These are phyloP conservation scores for Cercospora sp. DNA, from an alignment of 2,329 filamentous ascomycete genomes.

Conservation along the genomic window DNA sequence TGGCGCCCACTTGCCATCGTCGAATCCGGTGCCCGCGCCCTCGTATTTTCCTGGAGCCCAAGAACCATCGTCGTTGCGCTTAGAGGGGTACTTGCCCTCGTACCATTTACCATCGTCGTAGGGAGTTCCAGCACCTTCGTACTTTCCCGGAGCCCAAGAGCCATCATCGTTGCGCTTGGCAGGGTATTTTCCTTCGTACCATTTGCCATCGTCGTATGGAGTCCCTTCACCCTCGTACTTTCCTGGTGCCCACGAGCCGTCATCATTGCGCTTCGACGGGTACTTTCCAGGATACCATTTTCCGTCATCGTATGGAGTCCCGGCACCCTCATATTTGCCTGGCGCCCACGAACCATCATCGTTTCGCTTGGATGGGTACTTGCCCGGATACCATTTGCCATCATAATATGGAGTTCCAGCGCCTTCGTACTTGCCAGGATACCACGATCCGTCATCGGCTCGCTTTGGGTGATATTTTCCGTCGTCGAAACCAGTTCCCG, in stretches of 20 bases:
- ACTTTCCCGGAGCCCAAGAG: neutral
- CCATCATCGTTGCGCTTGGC: neutral
- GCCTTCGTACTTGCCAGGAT: conserved; percentile 4
- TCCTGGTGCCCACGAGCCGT: neutral
- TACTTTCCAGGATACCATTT: neutral
- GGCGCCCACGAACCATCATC: neutral
- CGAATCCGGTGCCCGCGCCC: neutral
- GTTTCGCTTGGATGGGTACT: neutral
- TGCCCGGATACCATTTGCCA: neutral
- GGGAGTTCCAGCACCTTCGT: neutral
- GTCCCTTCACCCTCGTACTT: neutral
- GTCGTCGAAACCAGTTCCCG: neutral
- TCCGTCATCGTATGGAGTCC: neutral
- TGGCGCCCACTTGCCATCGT: conserved; percentile 5
- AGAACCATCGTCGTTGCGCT: neutral
- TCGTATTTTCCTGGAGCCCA: neutral
- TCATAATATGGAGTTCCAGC: neutral
- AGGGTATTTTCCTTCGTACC: neutral
- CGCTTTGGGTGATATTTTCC: neutral
- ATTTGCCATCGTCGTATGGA: neutral
- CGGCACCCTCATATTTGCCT: neutral
- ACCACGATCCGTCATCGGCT: neutral
- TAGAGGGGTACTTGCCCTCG: neutral
- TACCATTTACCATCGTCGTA: conserved; percentile 2
- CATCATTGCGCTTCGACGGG: neutral